phyloP scores from a whole-genome alignment of 495 filamentous ascomycete species.

The Chaetomium cochliodes region DNA sequence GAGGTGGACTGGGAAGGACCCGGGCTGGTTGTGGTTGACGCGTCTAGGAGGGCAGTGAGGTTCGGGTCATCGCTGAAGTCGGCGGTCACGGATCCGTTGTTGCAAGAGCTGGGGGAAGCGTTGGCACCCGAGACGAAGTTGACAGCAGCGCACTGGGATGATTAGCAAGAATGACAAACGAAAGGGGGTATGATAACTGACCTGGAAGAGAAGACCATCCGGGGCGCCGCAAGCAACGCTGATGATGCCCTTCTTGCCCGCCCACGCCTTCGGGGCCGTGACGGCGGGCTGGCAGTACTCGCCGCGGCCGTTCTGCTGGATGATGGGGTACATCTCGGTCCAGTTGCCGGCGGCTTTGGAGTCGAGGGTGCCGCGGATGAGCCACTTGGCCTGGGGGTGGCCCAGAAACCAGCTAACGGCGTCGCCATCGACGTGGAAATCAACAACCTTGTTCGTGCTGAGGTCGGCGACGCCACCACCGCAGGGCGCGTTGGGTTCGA shows the following conservation, averaged over 20 bases:
- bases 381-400: conserved; percentile 49
- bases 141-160: conserved; percentile 50
- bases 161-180: background rate
- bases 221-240: conserved; percentile 42
- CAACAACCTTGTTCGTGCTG: conserved; percentile 34
- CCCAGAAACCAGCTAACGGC: conserved; percentile 39
- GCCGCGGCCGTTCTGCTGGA: conserved; percentile 48
- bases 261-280: conserved; percentile 43
- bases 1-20: conserved; percentile 25
- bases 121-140: conserved; percentile 48
- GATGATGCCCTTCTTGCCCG: conserved; percentile 51
- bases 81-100: conserved; percentile 43
- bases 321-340: conserved; percentile 48
- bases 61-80: conserved; percentile 31
- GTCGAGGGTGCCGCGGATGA: conserved; percentile 53
- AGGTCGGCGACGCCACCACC: conserved; percentile 48
- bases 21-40: conserved; percentile 12
- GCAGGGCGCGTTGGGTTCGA: conserved; percentile 45
- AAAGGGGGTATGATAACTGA: conserved; percentile 26
- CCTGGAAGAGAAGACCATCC: conserved; percentile 54
- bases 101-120: conserved; percentile 35
- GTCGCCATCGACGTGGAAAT: conserved; percentile 55
- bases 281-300: conserved; percentile 45
- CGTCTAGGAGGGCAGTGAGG: background rate
- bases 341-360: conserved; percentile 45